Conservation (phyloP, 2,329 filamentous ascomycete genomes). For the Ceratocystis ficicola region DNA sequence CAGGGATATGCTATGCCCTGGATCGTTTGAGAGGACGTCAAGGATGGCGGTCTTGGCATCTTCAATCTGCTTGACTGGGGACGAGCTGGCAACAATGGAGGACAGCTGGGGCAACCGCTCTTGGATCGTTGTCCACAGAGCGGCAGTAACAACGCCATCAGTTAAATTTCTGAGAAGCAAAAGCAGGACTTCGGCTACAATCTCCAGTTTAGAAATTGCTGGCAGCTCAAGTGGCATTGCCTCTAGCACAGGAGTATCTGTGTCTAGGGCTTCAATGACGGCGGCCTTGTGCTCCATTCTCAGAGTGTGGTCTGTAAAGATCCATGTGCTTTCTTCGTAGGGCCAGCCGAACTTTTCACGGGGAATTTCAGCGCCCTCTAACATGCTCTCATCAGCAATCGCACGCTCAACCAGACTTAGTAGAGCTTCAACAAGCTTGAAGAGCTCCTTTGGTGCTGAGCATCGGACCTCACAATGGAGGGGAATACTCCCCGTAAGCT, state of each 20-base stretch:
- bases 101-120: constrained; percentile 38
- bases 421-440: constrained; percentile 74
- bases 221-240: constrained; percentile 52
- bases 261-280: constrained; percentile 59
- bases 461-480: constrained; percentile 51
- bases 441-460: constrained; percentile 78
- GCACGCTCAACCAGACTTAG: constrained; percentile 45
- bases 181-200: constrained; percentile 57
- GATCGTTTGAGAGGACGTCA: constrained; percentile 58
- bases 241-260: constrained; percentile 48
- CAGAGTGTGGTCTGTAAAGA: constrained; percentile 15
- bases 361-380: constrained; percentile 42
- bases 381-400: constrained; percentile 50
- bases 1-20: constrained; percentile 78
- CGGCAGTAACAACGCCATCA: constrained; percentile 63
- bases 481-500: constrained; percentile 39
- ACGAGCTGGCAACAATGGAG: constrained; percentile 17
- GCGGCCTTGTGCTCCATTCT: constrained; percentile 27
- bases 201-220: constrained; percentile 58
- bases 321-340: constrained; percentile 37
- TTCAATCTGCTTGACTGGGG: constrained; percentile 27
- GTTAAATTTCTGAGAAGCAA: constrained; percentile 62
- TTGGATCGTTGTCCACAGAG: constrained; percentile 57
- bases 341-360: constrained; percentile 47
- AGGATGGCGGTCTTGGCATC: constrained; percentile 47